Evolutionary conservation across 805 yeast genomes (phyloP), one percentile per base, ranked within the genome.

Genomic region (Schwanniomyces polymorphus): DNA sequence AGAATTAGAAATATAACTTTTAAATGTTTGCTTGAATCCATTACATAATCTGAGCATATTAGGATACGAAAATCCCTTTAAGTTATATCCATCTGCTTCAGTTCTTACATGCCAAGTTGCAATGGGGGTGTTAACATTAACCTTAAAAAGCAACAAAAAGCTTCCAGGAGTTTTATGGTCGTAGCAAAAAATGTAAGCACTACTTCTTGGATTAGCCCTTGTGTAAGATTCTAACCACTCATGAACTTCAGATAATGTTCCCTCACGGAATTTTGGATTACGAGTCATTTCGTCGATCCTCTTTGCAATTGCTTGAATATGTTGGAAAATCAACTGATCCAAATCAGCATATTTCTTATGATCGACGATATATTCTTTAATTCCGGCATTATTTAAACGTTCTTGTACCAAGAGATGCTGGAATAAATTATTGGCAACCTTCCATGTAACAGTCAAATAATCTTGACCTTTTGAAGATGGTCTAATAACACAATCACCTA

Each of bases 111-210:
- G 88, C 96, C 97, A 89, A 2, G 89, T 83, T 58, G 83, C 81
- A 31, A 91, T 77, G 42, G 81, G 81, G 10, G 88, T 81, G 48
- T 74, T 75, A 14, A 81, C 83, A 59, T 79, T 88, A 34, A 91
- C 84, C 70, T 92, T 92, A 76, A 92, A 92, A 67, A 91, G 79
- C 49, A 94, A 72, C 58, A 82, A 76, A 65, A 94, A 91, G 83
- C 92, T 89, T n/a, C 99, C 98, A 2, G 99, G 97, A 37, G 85
- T 82, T 58, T 84, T 86, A 65, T 88, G 88, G 67, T 95, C 96
- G 65, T 82, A 85, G 62, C 96, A 88, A 73, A 91, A 94, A 37
- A 90, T 89, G 63, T 94, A 94, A 12, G 89, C 90, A 49, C 96
- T 86, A 68, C 91, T 85, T 59, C 85, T 85, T 38, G 96, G 94